These are phyloP conservation scores for Kalaharituber pfeilii DNA, from an alignment of 2,329 filamentous ascomycete species.

Conservation along the genomic window DNA sequence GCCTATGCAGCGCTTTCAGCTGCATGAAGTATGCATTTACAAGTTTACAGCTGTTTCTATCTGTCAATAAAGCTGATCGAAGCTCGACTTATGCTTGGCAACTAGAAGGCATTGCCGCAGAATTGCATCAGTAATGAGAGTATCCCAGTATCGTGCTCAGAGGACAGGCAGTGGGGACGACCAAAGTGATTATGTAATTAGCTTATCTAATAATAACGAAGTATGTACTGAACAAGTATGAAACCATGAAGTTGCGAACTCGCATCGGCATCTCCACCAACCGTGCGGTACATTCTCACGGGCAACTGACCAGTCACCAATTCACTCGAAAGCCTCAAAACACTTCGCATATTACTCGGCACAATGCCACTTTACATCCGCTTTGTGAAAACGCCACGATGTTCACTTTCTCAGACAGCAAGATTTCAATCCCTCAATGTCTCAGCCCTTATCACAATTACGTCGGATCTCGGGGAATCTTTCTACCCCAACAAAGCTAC, in stretches of 20 bases:
- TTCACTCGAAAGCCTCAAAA: too few relatives aligned
- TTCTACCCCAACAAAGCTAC: neutral
- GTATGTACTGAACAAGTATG: too few relatives aligned
- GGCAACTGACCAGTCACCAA: too few relatives aligned
- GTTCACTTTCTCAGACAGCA: conserved; percentile 26
- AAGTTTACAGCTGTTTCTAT: conserved; percentile 59
- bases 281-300: too few relatives aligned
- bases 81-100: conserved; percentile 11
- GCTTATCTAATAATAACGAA: too few relatives aligned
- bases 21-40: conserved; percentile 64
- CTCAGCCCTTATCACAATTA: conserved; percentile 43
- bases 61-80: conserved; percentile 29
- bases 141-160: too few relatives aligned
- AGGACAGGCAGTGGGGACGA: too few relatives aligned
- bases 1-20: conserved; percentile 63
- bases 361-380: conserved; percentile 38
- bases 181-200: too few relatives aligned
- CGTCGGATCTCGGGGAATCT: conserved; percentile 43
- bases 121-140: conserved; percentile 14
- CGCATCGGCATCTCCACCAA: too few relatives aligned
- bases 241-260: too few relatives aligned
- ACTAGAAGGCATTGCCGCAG: conserved; percentile 19
- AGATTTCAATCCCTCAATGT: conserved; percentile 24
- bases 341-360: neutral
- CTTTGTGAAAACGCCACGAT: conserved; percentile 35